phyloP scores from a whole-genome alignment of 1,284 basidiomycete species.

The Phellopilus nigrolimitatus region DNA sequence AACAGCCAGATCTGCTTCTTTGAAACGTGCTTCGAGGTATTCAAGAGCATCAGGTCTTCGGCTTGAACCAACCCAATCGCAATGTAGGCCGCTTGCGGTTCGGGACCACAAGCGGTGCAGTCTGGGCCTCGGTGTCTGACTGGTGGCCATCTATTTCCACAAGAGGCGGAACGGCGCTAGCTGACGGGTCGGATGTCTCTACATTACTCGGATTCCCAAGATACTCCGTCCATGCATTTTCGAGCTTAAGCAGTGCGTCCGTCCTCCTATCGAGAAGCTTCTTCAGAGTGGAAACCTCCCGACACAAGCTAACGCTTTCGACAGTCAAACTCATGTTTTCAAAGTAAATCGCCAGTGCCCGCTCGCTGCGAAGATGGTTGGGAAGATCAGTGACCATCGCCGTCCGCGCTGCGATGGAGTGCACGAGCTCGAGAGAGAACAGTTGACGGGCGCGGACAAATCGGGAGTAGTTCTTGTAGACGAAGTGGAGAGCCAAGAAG shows the following conservation, averaged over 20 bases:
- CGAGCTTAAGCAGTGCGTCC: constrained; percentile 70
- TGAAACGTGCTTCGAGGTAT: constrained; percentile 74
- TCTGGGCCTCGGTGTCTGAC: constrained; percentile 38
- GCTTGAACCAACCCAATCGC: constrained; percentile 60
- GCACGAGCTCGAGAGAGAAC: constrained; percentile 89
- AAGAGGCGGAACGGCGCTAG: constrained; percentile 41
- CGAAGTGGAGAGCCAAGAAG: constrained; percentile 75
- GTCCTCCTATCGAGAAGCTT: constrained; percentile 74
- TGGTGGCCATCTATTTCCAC: constrained; percentile 44
- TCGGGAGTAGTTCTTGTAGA: constrained; percentile 84
- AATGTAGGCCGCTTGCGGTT: constrained; percentile 68
- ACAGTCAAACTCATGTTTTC: constrained; percentile 78
- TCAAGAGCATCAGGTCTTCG: constrained; percentile 83
- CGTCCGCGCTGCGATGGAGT: constrained; percentile 90
- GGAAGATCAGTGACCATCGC: constrained; percentile 87
- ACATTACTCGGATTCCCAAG: constrained; percentile 88
- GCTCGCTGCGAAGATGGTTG: constrained; percentile 76
- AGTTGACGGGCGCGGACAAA: constrained; percentile 92
- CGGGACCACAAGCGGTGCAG: constrained; percentile 62
- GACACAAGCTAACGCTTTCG: constrained; percentile 86
- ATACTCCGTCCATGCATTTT: constrained; percentile 83
- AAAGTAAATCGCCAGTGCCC: constrained; percentile 88
- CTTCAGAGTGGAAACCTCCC: constrained; percentile 77
- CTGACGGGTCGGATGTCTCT: constrained; percentile 66
- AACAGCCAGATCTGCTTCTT: constrained; percentile 76